Evolutionary conservation across 257 asterid species (phyloP), one percentile per base, ranked within the genome.

Genomic region (Solanum dulcamara): DNA sequence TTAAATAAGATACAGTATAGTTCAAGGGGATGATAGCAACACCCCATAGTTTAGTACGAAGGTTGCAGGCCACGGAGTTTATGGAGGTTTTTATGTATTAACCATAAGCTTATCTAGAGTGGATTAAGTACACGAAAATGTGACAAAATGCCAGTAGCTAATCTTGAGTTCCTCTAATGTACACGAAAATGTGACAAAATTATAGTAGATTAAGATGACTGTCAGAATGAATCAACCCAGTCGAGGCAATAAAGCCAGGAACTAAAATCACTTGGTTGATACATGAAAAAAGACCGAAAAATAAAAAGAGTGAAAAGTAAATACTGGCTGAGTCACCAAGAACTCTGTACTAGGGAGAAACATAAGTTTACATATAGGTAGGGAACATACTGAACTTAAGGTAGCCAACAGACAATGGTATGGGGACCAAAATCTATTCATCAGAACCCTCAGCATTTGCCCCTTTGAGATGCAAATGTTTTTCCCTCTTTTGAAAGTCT

Each of bases 401-500:
- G 83, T 28, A 28, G 30, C 60, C 42, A 48, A 28, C 64, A 6
- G 44, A 17, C 28, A 46, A 46, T 48, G 44, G 44, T 46, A 40
- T 26, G 33, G 26, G 71, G 46, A 35, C 44, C 83, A 67, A 42
- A 48, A 48, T 57, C 84, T 88, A 92, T 22, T 94, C 93, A 44
- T 94, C 97, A 8, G 89, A 84, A 70, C 84, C 80, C 87, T 90
- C 98, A 33, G 87, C 89, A 70, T 93, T 93, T 64, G 94, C 91
- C 51, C 98, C 99, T 89, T 96, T 96, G 67, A 96, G 97, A 91
- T 95, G 99, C 83, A 96, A 90, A 88, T 96, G 99, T 11, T 96
- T 96, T 86, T 96, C 99, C 89, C 99, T 89, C 93, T 88, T 95
- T 91, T 95, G 99, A 80, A 96, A 96, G 53, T 96, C 99, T 1